These are phyloP conservation scores for Heliosperma pusillum DNA, from an alignment of 148 eudicot genomes.

Conservation along the genomic window DNA sequence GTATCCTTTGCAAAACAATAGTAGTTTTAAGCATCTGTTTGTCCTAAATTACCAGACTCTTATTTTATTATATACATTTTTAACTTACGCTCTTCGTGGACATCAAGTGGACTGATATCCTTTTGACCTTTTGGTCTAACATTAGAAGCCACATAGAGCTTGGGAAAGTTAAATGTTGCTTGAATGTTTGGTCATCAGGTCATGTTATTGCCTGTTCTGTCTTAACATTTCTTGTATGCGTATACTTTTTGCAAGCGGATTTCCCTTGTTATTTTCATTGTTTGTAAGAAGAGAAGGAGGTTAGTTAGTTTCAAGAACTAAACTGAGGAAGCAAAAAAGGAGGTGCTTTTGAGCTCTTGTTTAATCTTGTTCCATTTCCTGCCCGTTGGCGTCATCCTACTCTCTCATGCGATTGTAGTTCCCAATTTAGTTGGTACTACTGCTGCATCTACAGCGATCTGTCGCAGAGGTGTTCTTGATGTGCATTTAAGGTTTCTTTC, in stretches of 20 bases:
- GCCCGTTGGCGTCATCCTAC: neutral
- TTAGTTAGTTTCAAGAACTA: neutral
- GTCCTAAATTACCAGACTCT: neutral
- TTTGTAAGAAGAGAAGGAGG: too few relatives aligned
- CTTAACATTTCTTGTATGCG: too few relatives aligned
- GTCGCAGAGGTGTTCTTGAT: neutral
- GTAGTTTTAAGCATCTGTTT: neutral
- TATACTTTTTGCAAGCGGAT: too few relatives aligned
- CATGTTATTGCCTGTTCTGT: neutral
- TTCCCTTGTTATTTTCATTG: too few relatives aligned
- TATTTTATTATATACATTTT: neutral
- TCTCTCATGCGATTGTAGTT: neutral
- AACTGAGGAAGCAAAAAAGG: neutral
- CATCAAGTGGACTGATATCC: neutral
- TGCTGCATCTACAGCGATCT: neutral
- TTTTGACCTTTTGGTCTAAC: too few relatives aligned
- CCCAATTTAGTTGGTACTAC: neutral
- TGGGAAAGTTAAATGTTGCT: neutral
- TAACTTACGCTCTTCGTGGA: neutral
- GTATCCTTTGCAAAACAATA: neutral
- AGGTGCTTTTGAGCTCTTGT: neutral
- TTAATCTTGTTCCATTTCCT: neutral
- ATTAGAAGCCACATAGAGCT: neutral
- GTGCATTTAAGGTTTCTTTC: slow-evolving; percentile 19
- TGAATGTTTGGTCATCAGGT: too few relatives aligned